Conservation (phyloP, 2,329 filamentous ascomycete species). For the Mariannaea elegans region DNA sequence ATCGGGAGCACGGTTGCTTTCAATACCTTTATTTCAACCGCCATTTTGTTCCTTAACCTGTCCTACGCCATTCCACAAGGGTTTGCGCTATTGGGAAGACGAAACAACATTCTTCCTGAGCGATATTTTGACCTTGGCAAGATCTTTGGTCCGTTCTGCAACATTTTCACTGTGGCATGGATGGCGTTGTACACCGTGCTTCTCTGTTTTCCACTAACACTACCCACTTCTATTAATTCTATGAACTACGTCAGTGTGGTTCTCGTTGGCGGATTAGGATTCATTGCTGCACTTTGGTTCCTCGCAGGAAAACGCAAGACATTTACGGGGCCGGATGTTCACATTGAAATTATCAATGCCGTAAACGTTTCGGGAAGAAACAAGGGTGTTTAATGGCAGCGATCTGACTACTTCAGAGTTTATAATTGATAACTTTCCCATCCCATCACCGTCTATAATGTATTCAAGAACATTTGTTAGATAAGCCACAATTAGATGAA, state of each 20-base stretch:
- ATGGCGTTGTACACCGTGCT: neutral
- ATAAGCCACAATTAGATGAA: too few relatives aligned
- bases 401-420: too few relatives aligned
- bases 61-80: neutral
- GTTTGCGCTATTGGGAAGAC: neutral
- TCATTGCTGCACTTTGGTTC: neutral
- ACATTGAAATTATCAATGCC: neutral
- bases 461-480: too few relatives aligned
- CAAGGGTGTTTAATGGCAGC: too few relatives aligned
- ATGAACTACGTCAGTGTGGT: neutral
- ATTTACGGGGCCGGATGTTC: neutral
- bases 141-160: neutral
- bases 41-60: neutral
- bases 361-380: neutral
- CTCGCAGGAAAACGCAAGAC: neutral
- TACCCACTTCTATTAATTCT: neutral
- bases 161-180: neutral
- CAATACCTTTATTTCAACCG: neutral
- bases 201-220: neutral
- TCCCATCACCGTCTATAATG: too few relatives aligned
- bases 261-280: neutral
- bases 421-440: too few relatives aligned
- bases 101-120: neutral
- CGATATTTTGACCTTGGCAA: neutral
- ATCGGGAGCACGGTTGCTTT: neutral